These are phyloP conservation scores for Penicillium malachiteum DNA, from an alignment of 495 filamentous ascomycete species.

Conservation along the genomic window DNA sequence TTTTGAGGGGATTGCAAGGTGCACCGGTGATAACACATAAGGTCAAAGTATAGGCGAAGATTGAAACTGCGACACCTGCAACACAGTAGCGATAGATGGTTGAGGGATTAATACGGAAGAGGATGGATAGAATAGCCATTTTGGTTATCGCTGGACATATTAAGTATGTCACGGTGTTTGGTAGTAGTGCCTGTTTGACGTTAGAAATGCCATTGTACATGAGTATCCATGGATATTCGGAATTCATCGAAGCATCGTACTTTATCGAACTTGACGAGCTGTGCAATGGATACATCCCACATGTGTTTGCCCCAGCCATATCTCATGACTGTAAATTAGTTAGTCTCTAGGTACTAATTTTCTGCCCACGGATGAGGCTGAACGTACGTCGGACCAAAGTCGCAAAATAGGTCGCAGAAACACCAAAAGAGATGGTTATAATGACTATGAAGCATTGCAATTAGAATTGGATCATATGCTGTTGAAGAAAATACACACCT, in stretches of 20 bases:
- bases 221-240: neutral
- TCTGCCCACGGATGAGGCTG: neutral
- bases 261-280: conserved; percentile 15
- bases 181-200: neutral
- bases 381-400: conserved; percentile 15
- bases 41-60: conserved; percentile 18
- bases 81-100: conserved; percentile 12
- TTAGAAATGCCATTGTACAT: neutral
- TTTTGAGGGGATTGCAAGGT: conserved; percentile 19
- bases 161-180: conserved; percentile 10
- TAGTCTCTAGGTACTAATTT: neutral
- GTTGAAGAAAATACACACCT: neutral
- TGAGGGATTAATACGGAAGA: conserved; percentile 4
- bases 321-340: conserved; percentile 14
- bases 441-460: conserved; percentile 3
- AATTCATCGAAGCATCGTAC: neutral
- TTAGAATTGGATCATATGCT: neutral
- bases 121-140: conserved; percentile 6
- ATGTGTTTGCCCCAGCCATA: conserved; percentile 23
- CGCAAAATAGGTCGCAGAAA: conserved; percentile 14
- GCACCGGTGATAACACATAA: conserved; percentile 21
- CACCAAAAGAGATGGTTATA: conserved; percentile 20
- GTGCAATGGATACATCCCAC: conserved; percentile 19
- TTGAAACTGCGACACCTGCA: conserved; percentile 10
- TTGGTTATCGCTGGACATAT: conserved; percentile 8